Conservation (phyloP, 441 rosid species). For the Kokia cookei region DNA sequence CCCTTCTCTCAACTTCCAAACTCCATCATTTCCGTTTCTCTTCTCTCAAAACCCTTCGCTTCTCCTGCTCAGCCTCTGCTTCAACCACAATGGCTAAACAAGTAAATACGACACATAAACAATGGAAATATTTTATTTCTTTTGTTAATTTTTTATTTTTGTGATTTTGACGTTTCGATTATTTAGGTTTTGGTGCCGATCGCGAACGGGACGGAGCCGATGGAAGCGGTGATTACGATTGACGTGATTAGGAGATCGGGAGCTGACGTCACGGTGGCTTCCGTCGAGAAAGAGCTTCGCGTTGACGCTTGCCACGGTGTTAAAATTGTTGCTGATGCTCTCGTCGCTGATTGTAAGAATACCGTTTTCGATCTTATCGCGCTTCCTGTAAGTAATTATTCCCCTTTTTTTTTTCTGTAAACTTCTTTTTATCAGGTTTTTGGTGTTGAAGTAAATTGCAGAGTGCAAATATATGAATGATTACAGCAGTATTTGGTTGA, state of each 20-base stretch:
- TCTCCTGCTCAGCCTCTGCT: constrained; percentile 26
- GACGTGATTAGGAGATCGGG: constrained; percentile 81
- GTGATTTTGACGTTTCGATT: neutral
- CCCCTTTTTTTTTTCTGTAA: neutral
- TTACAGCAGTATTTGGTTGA: too few relatives aligned
- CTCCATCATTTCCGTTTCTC: constrained; percentile 11
- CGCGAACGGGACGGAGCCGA: constrained; percentile 88
- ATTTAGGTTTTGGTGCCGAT: constrained; percentile 79
- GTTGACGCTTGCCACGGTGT: constrained; percentile 66
- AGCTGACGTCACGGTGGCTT: constrained; percentile 77
- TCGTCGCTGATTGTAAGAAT: constrained; percentile 45
- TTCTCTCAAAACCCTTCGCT: constrained; percentile 14
- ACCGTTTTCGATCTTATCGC: constrained; percentile 67
- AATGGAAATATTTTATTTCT: neutral
- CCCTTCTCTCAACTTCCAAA: neutral
- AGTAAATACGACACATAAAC: constrained; percentile 43
- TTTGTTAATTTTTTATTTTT: neutral
- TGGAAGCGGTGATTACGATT: constrained; percentile 79
- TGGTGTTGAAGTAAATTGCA: too few relatives aligned
- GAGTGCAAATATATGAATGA: too few relatives aligned
- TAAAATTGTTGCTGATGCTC: constrained; percentile 71
- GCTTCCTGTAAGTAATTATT: constrained; percentile 49
- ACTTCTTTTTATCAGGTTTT: neutral
- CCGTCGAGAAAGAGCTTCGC: constrained; percentile 58
- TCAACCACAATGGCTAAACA: constrained; percentile 47